A percentile compares a stretch with the other conserved stretches of the same genome.
Conservation (phyloP, 768 basidiomycete genomes). For the Hypholoma fasciculare region DNA sequence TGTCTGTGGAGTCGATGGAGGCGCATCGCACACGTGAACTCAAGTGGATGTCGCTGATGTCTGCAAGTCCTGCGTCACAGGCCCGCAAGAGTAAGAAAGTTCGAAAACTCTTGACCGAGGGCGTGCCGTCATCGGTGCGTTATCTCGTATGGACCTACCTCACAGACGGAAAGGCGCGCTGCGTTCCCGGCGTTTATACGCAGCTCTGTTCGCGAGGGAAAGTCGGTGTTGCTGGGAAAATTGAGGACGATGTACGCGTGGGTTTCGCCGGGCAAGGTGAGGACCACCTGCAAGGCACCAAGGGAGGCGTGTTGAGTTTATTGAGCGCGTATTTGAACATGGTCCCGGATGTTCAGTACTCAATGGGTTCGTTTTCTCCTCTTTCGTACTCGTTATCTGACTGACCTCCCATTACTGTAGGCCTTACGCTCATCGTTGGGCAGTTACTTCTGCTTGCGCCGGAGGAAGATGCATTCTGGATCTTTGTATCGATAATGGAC, state of each 20-base stretch:
- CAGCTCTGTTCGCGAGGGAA: constrained; percentile 58
- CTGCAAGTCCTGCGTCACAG: constrained; percentile 55
- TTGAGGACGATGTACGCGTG: constrained; percentile 57
- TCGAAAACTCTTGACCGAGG: constrained; percentile 70
- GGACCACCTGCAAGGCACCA: constrained; percentile 44
- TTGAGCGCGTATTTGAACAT: constrained; percentile 78
- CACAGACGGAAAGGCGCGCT: constrained; percentile 72
- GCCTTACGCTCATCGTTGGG: constrained; percentile 68
- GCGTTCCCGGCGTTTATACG: constrained; percentile 67
- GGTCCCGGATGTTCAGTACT: constrained; percentile 82
- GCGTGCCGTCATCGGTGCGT: constrained; percentile 80
- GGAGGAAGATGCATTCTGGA: constrained; percentile 92
- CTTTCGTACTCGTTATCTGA: not conserved
- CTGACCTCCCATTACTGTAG: constrained; percentile 32
- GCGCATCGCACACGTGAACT: constrained; percentile 77
- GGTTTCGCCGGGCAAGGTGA: constrained; percentile 37
- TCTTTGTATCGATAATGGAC: constrained; percentile 86
- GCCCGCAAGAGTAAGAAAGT: constrained; percentile 81
- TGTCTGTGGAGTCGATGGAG: constrained; percentile 42
- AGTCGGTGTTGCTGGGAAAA: constrained; percentile 48
- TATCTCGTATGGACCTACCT: constrained; percentile 85
- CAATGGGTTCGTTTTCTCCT: constrained; percentile 43
- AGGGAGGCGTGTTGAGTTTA: constrained; percentile 56
- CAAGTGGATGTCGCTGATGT: constrained; percentile 72
- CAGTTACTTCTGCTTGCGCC: constrained; percentile 74